Percentiles rank a stretch among this genome's conserved stretches.
Conservation (phyloP, 352 stramenopile species). For the Peronospora belbahrii region DNA sequence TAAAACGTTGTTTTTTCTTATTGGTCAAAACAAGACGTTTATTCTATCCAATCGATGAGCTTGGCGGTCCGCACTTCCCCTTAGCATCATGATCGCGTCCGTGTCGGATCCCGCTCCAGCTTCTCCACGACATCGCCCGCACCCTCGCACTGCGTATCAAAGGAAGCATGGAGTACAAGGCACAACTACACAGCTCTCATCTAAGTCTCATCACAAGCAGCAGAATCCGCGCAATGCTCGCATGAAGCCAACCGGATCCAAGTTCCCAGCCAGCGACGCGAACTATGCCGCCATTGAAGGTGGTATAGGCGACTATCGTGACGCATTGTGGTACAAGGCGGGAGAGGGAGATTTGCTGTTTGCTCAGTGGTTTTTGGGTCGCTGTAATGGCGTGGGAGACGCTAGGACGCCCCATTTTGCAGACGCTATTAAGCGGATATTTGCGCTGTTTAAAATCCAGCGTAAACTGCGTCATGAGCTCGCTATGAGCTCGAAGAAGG, state of each 20-base stretch:
- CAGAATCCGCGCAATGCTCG: slow-evolving; percentile 14
- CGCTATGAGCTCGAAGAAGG: slow-evolving; percentile 15
- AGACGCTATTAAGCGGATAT: slow-evolving; percentile 24
- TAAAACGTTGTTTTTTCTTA: not conserved
- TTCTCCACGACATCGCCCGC: not conserved
- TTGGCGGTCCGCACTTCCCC: not conserved
- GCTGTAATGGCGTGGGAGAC: slow-evolving; percentile 40
- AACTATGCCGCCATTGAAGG: not conserved
- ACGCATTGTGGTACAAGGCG: slow-evolving; percentile 39
- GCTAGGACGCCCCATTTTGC: slow-evolving; percentile 21
- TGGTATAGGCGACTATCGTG: slow-evolving; percentile 28
- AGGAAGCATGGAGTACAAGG: slow-evolving; percentile 1
- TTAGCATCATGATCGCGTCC: slow-evolving; percentile 17
- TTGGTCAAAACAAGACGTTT: not conserved
- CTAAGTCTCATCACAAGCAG: slow-evolving; percentile 15
- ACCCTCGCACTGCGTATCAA: not conserved
- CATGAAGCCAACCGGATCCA: slow-evolving; percentile 2
- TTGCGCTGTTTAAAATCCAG: slow-evolving; percentile 38
- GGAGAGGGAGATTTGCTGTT: slow-evolving; percentile 38
- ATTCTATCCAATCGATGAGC: not conserved
- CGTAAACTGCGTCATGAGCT: slow-evolving; percentile 40
- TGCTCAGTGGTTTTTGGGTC: slow-evolving; percentile 51
- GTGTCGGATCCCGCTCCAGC: slow-evolving; percentile 3
- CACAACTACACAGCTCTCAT: not conserved
- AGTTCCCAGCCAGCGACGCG: not conserved